These are phyloP conservation scores for Aphanomyces cochlioides DNA, from an alignment of 352 stramenopile species.

Conservation along the genomic window DNA sequence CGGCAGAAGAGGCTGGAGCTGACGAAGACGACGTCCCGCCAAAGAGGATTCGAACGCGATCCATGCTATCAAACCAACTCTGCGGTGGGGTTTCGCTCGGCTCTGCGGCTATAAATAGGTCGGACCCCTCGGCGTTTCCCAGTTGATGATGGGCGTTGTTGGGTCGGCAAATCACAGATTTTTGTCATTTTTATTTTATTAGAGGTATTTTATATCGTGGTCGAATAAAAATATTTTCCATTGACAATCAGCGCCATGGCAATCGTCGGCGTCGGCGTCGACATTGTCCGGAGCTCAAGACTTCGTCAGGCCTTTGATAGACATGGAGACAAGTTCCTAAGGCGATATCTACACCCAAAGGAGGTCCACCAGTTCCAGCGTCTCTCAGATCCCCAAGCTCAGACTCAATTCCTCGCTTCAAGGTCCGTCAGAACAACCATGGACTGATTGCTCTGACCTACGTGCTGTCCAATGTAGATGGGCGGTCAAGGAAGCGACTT, in stretches of 20 bases:
- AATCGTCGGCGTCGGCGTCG: slow-evolving; percentile 56
- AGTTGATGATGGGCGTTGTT: not conserved
- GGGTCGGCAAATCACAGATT: not conserved
- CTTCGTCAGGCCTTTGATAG: slow-evolving; percentile 49
- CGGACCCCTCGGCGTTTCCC: not conserved
- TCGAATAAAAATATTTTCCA: slow-evolving; percentile 15
- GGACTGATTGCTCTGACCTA: not conserved
- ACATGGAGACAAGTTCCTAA: slow-evolving; percentile 64
- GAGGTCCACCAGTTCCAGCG: slow-evolving; percentile 64
- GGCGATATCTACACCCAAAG: slow-evolving; percentile 50
- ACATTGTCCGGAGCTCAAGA: slow-evolving; percentile 59
- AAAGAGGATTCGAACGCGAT: slow-evolving; percentile 19
- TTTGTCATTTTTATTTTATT: not conserved
- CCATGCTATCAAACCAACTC: slow-evolving; percentile 9
- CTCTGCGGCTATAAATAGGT: not conserved
- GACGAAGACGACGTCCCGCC: slow-evolving; percentile 6
- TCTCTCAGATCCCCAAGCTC: slow-evolving; percentile 32
- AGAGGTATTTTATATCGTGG: not conserved
- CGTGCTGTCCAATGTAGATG: slow-evolving; percentile 39
- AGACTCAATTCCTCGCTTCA: slow-evolving; percentile 60
- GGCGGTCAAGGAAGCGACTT: slow-evolving; percentile 78
- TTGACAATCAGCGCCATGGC: not conserved
- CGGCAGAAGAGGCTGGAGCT: not conserved
- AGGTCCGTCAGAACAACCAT: slow-evolving; percentile 29
- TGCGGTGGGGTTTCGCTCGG: not conserved